These are phyloP conservation scores for Eruca vesicaria DNA, from an alignment of 441 rosid species.

Conservation along the genomic window DNA sequence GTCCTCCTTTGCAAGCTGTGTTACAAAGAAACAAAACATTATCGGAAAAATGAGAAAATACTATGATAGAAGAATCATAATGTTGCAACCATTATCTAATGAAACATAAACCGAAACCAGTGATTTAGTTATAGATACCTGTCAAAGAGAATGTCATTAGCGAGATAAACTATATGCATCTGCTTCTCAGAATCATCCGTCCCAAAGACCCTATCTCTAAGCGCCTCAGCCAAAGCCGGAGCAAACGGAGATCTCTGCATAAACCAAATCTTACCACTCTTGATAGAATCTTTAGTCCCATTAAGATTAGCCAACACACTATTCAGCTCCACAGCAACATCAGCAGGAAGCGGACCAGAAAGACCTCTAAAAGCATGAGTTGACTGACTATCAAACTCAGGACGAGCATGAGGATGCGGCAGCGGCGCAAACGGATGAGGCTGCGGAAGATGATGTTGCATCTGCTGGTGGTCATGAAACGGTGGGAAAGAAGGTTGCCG, in stretches of 20 bases:
- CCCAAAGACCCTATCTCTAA: constrained; percentile 76
- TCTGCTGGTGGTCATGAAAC: constrained; percentile 73
- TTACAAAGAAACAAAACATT: constrained; percentile 8
- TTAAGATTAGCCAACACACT: constrained; percentile 71
- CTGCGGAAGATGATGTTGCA: constrained; percentile 56
- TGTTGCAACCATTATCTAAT: neutral
- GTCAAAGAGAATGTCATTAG: constrained; percentile 96
- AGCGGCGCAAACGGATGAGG: constrained; percentile 49
- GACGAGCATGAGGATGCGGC: constrained; percentile 52
- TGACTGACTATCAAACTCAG: constrained; percentile 80
- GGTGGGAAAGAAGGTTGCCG: constrained; percentile 80
- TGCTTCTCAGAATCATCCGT: constrained; percentile 95
- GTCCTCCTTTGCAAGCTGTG: constrained; percentile 82
- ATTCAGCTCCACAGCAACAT: constrained; percentile 78
- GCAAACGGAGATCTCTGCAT: constrained; percentile 97
- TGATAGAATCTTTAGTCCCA: constrained; percentile 98
- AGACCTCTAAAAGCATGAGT: constrained; percentile 65
- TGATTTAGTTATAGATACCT: constrained; percentile 48
- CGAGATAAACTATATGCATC: constrained; percentile 85
- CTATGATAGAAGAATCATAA: too few relatives aligned
- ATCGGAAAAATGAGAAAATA: neutral
- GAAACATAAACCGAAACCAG: constrained; percentile 5
- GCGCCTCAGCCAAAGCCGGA: constrained; percentile 84
- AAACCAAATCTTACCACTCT: constrained; percentile 97
- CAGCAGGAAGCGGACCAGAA: constrained; percentile 85